Evolutionary conservation across 768 basidiomycete genomes (phyloP), one percentile per base, ranked within the genome.

Genomic region (Kwoniella botswanensis): DNA sequence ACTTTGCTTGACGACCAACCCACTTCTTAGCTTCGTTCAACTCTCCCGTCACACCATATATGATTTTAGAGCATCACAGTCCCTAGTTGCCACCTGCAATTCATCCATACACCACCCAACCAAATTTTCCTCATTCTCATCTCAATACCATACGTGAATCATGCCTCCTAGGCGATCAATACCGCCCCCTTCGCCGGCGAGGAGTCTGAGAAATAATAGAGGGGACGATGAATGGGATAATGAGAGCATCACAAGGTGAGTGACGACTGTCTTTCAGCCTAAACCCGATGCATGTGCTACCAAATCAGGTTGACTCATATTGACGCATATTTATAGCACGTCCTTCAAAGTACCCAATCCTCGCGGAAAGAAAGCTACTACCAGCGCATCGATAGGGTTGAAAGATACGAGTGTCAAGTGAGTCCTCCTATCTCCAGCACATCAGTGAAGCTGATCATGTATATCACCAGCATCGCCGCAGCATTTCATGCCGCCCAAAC

Each of bases 401-500:
- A 68, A 75, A 42, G 77, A 76, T 56, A 79, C 77, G 5, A 70
- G 68, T 44, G 77, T 79, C 44, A 79, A 79, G 77, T 79, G 62
- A 63, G 76, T 72, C 1, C 29, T 12, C 26, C 2, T 2, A 10
- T 9, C 26, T 24, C 35, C 35, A 35, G 5, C 35, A 35, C 35
- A 9, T 35, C 35, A 35, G 7, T 9, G 6, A 6, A 35, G 56
- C 54, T 68, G 52, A 62, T 42, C 57, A n/a, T 11, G 24, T 18
- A 18, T 24, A 18, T n/a, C 11, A 15, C 12, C 55, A 80, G 79
- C 46, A 64, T 80, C 57, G 79, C 79, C 12, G 74, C 74, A 22
- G 79, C 79, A 3, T 78, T 80, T 67, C 74, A 78, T 56, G 76
- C 77, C 22, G 79, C 79, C 63, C 73, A 77, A 57, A 75, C 67